Conservation (phyloP, 2,329 filamentous ascomycete species). For the Ophiocordyceps polyrhachis-furcata region DNA sequence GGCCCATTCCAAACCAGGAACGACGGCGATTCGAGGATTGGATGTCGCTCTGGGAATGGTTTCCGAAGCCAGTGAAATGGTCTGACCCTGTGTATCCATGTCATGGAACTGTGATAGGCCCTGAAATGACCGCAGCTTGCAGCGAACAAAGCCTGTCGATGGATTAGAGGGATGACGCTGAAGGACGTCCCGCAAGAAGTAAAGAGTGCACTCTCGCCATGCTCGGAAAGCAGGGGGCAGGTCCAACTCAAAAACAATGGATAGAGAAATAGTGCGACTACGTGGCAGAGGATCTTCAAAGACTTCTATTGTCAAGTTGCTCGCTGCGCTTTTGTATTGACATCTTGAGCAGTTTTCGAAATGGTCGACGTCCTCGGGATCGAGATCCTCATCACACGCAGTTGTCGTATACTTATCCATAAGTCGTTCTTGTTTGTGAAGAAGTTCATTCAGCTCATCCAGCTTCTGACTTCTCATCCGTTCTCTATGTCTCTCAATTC, state of each 20-base stretch:
- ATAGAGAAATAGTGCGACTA: slow-evolving; percentile 13
- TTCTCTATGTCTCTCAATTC: too few relatives aligned
- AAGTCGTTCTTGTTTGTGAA: not conserved
- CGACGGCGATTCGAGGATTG: not conserved
- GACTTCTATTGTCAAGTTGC: not conserved
- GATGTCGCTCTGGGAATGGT: not conserved
- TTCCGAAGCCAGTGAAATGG: not conserved
- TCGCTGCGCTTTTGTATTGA: not conserved
- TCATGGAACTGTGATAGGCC: not conserved
- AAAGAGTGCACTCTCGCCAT: slow-evolving; percentile 29
- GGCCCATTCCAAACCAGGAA: not conserved
- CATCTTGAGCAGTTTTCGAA: not conserved
- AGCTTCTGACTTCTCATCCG: too few relatives aligned
- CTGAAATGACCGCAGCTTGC: not conserved
- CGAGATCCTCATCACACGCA: too few relatives aligned
- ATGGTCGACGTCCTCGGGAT: not conserved
- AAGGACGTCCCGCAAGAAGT: slow-evolving; percentile 20
- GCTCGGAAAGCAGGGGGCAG: slow-evolving; percentile 18
- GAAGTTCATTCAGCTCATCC: too few relatives aligned
- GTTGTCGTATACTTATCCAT: not conserved
- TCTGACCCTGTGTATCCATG: not conserved
- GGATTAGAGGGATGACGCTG: not conserved
- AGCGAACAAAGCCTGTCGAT: not conserved
- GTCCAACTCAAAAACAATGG: slow-evolving; percentile 32
- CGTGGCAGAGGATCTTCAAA: slow-evolving; percentile 35